Percentiles rank a stretch among this genome's conserved stretches.
Conservation (phyloP, 305 asterid genomes). For the Andrographis paniculata region DNA sequence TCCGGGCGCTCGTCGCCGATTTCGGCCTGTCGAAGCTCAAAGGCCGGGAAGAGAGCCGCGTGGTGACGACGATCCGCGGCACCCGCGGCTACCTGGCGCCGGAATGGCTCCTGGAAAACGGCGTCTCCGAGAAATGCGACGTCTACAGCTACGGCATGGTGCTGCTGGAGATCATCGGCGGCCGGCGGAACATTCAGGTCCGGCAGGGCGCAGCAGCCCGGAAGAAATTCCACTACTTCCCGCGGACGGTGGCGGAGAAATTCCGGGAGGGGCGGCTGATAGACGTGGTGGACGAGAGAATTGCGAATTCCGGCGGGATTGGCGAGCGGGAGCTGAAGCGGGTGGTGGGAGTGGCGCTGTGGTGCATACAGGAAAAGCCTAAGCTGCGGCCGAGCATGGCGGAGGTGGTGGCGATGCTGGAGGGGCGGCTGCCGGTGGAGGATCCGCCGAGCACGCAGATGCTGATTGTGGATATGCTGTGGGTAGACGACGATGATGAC, state of each 20-base stretch:
- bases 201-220: constrained; percentile 18
- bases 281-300: constrained; percentile 62
- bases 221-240: constrained; percentile 47
- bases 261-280: constrained; percentile 45
- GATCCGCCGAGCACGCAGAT: constrained; percentile 47
- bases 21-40: constrained; percentile 71
- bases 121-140: constrained; percentile 70
- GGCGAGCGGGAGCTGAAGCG: constrained; percentile 36
- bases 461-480: constrained; percentile 41
- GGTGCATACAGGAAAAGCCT: constrained; percentile 78
- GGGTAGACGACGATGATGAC: constrained; percentile 24
- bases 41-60: constrained; percentile 66
- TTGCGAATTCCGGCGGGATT: constrained; percentile 25
- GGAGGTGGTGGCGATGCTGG: constrained; percentile 66
- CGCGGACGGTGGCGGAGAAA: constrained; percentile 51
- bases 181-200: constrained; percentile 36
- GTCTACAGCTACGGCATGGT: constrained; percentile 76
- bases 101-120: constrained; percentile 75
- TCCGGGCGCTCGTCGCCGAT: constrained; percentile 53
- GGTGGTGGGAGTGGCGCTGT: constrained; percentile 47
- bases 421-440: constrained; percentile 45
- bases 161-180: constrained; percentile 63
- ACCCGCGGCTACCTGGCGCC: constrained; percentile 82
- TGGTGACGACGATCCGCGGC: constrained; percentile 58
- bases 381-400: constrained; percentile 62